Conservation (phyloP, 306 rosid species). For the Pueraria montana region DNA sequence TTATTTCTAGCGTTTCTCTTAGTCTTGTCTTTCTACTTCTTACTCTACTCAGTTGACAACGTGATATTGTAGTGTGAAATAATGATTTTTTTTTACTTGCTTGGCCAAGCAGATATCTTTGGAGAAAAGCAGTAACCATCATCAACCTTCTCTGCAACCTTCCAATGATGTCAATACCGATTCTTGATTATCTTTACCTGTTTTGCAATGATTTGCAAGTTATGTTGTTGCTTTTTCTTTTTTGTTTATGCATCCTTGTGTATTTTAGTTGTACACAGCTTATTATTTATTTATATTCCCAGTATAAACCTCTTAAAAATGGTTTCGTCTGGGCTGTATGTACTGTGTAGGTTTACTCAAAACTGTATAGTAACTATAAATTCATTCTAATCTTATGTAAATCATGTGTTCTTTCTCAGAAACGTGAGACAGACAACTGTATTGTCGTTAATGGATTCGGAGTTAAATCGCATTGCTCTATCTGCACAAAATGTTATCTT, state of each 20-base stretch:
- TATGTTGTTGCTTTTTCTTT: constrained; percentile 23
- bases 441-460: constrained; percentile 10
- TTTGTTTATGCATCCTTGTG: constrained; percentile 43
- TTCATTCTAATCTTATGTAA: constrained; percentile 46
- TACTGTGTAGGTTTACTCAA: constrained; percentile 37
- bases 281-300: constrained; percentile 35
- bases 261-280: constrained; percentile 45
- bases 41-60: constrained; percentile 7
- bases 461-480: constrained; percentile 30
- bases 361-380: constrained; percentile 40
- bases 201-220: constrained; percentile 19
- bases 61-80: constrained; percentile 27
- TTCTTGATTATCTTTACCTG: constrained; percentile 50
- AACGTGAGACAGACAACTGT: not conserved
- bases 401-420: constrained; percentile 38
- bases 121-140: constrained; percentile 67
- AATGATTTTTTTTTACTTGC: constrained; percentile 34
- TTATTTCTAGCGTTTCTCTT: not conserved
- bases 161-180: constrained; percentile 48
- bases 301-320: constrained; percentile 27
- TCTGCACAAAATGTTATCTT: not conserved
- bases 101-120: constrained; percentile 73
- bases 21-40: constrained; percentile 6
- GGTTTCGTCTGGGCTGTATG: constrained; percentile 40
- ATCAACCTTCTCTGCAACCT: constrained; percentile 47